Percentiles rank a stretch among this genome's conserved stretches.
Conservation (phyloP, 139 green algal species). For the Mesostigma viride region DNA sequence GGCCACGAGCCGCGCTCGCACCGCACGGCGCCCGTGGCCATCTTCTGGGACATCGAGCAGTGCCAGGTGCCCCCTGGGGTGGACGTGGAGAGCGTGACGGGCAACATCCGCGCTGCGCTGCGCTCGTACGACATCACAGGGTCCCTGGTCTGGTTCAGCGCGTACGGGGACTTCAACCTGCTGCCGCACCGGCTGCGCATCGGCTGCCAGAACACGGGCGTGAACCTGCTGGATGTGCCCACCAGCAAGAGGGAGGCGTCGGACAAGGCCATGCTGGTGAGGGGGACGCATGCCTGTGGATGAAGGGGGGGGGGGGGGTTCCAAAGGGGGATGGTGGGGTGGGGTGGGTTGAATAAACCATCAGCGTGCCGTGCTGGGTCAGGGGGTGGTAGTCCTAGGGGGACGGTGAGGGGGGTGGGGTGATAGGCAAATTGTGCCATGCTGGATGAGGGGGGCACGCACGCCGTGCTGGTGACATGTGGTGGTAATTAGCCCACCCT, state of each 20-base stretch:
- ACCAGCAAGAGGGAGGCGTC: constrained; percentile 23
- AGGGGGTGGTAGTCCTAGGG: too few species aligned
- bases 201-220: constrained; percentile 21
- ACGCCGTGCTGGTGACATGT: too few species aligned
- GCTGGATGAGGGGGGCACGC: too few species aligned
- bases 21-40: constrained; percentile 6
- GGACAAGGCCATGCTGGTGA: constrained; percentile 32
- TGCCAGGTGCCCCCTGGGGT: constrained; percentile 21
- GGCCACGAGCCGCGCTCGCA: too few species aligned
- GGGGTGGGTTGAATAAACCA: too few species aligned
- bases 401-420: too few species aligned
- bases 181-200: constrained; percentile 17
- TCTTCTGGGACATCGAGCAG: constrained; percentile 36
- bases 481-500: too few species aligned
- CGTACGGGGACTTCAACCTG: constrained; percentile 27
- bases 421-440: too few species aligned
- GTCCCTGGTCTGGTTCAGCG: constrained; percentile 15
- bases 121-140: constrained; percentile 1
- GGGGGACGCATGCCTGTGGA: too few species aligned
- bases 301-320: too few species aligned
- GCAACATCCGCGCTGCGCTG: constrained; percentile 17
- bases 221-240: constrained; percentile 24
- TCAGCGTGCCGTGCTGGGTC: too few species aligned
- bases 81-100: constrained; percentile 8
- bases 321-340: too few species aligned